phyloP scores from a whole-genome alignment of 148 eudicot genomes.

The Nyssa sinensis region DNA sequence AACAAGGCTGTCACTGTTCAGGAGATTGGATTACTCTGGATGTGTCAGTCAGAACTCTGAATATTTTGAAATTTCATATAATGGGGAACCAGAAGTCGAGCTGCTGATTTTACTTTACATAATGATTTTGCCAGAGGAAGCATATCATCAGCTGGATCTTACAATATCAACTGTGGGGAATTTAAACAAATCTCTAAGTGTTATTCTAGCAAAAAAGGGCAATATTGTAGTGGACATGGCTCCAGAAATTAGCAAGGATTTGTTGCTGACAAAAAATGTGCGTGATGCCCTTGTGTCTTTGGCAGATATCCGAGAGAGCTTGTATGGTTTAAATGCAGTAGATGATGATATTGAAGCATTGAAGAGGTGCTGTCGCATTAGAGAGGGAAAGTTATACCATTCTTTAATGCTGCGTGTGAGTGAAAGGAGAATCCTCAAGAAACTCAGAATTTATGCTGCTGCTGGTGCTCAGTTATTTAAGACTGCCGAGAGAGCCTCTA shows the following conservation, averaged over 20 bases:
- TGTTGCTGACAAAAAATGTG: conserved; percentile 55
- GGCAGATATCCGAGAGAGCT: conserved; percentile 71
- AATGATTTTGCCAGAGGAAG: conserved; percentile 57
- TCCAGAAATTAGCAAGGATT: conserved; percentile 37
- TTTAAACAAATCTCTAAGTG: conserved; percentile 15
- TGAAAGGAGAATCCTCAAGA: conserved; percentile 71
- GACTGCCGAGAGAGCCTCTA: conserved; percentile 1
- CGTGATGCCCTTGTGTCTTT: conserved; percentile 53
- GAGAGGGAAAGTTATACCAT: conserved; percentile 61
- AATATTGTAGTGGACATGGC: conserved; percentile 17
- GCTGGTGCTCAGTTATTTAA: conserved; percentile 7
- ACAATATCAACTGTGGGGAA: conserved; percentile 30
- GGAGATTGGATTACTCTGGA: conserved; percentile 61
- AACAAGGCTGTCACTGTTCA: conserved; percentile 70
- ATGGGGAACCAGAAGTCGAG: conserved; percentile 87
- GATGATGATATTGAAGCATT: conserved; percentile 53
- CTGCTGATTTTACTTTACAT: conserved; percentile 65
- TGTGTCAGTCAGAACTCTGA: conserved; percentile 66
- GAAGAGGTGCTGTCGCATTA: conserved; percentile 36
- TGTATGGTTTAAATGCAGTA: conserved; percentile 53
- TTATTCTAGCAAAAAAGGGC: conserved; percentile 20
- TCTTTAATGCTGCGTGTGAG: conserved; percentile 67
- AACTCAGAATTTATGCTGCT: conserved; percentile 55
- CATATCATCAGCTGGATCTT: conserved; percentile 51
- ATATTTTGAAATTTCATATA: conserved; percentile 76